A percentile compares a stretch with the other conserved stretches of the same genome.
phyloP scores from a whole-genome alignment of 179 eudicot genomes.

The Heliamphora pulchella region DNA sequence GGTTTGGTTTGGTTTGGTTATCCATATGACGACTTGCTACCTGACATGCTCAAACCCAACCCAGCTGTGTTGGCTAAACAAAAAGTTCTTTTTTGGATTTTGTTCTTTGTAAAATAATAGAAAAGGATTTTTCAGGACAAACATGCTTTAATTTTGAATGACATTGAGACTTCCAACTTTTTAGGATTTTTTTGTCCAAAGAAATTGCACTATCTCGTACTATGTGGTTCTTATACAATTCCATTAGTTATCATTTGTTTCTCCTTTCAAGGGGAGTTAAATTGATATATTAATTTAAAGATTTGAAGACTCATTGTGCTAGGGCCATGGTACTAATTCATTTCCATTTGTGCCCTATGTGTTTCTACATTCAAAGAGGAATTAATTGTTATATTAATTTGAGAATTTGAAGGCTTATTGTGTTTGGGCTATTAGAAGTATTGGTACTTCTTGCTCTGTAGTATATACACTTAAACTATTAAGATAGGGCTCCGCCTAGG shows the following conservation, averaged over 20 bases:
- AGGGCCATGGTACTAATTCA: neutral
- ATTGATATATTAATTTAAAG: neutral
- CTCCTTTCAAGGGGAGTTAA: neutral
- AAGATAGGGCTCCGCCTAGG: neutral
- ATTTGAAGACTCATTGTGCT: neutral
- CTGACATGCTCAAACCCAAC: neutral
- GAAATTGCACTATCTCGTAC: neutral
- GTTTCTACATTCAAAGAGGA: neutral
- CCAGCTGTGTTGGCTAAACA: neutral
- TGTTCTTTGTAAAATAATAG: neutral
- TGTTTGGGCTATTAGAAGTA: neutral
- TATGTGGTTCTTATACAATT: neutral
- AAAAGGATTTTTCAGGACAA: neutral
- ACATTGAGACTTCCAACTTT: neutral
- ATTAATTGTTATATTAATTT: neutral
- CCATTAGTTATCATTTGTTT: neutral
- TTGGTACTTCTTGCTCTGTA: constrained; percentile 4
- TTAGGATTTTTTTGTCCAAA: neutral
- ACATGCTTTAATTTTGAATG: neutral
- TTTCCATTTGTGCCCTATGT: too few species aligned
- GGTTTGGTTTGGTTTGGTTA: too few species aligned
- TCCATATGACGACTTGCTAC: neutral
- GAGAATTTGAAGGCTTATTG: neutral
- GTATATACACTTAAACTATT: neutral
- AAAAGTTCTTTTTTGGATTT: neutral